Percentiles rank a stretch among this genome's conserved stretches.
Evolutionary conservation across 345 rosid species (phyloP).

Genomic region (Carallia brachiata): DNA sequence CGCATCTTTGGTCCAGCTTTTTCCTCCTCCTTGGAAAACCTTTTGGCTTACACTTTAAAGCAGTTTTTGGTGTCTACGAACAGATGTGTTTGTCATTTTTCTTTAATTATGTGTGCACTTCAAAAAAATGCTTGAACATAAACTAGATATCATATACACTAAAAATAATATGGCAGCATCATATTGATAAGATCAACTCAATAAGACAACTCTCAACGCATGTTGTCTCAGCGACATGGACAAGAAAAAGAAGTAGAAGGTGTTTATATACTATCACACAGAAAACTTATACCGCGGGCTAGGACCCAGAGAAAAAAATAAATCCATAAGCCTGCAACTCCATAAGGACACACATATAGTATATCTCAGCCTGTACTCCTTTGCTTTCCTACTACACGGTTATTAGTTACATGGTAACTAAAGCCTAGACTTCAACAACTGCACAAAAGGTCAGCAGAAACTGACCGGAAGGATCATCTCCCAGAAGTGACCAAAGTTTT

Average conservation of each 20-base stretch:
- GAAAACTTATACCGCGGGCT: conserved; percentile 26
- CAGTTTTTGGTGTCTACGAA: too few species aligned
- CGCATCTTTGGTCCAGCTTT: too few species aligned
- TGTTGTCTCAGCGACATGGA: conserved; percentile 1
- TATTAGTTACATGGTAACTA: too few species aligned
- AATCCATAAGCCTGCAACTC: conserved; percentile 41
- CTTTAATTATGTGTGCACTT: too few species aligned
- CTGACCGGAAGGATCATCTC: conserved; percentile 31
- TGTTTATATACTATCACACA: conserved; percentile 14
- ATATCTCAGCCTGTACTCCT: conserved; percentile 9
- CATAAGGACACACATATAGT: conserved; percentile 2
- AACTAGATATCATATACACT: background rate
- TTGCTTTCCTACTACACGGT: conserved; percentile 10
- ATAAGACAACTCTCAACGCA: background rate
- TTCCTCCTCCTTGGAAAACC: too few species aligned
- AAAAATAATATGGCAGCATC: background rate
- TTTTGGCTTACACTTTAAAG: too few species aligned
- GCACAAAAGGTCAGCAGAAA: conserved; percentile 23
- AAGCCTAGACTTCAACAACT: conserved; percentile 14
- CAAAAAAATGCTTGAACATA: too few species aligned
- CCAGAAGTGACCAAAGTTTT: conserved; percentile 39
- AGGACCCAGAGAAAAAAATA: conserved; percentile 40
- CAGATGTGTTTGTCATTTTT: too few species aligned
- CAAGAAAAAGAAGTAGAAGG: background rate
- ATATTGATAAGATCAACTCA: background rate